Percentiles rank a stretch among this genome's conserved stretches.
Evolutionary conservation across 495 filamentous ascomycete species (phyloP).

Genomic region (Xylaria cubensis): DNA sequence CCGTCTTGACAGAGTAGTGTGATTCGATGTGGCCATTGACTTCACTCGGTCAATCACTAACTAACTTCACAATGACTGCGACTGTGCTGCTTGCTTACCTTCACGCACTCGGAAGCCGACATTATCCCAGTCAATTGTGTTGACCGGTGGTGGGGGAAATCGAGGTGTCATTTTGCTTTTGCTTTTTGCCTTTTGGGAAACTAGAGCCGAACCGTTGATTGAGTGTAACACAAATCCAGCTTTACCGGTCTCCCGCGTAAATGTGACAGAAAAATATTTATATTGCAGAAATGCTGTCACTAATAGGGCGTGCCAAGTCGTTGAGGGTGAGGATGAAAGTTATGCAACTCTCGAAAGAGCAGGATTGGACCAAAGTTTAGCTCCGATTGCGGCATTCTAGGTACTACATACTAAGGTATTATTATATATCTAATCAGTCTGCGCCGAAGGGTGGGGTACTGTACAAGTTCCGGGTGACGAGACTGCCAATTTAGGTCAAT

Average conservation of each 20-base stretch:
- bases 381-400: constrained; percentile 27
- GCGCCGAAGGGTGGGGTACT: not conserved
- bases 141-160: constrained; percentile 84
- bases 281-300: not conserved
- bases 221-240: not conserved
- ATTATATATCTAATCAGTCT: not conserved
- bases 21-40: constrained; percentile 82
- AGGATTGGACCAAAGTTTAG: not conserved
- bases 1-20: constrained; percentile 71
- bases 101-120: constrained; percentile 91
- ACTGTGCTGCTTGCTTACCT: constrained; percentile 53
- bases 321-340: not conserved
- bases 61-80: not conserved
- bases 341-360: not conserved
- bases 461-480: not conserved
- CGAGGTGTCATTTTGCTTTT: constrained; percentile 42
- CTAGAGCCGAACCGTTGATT: not conserved
- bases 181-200: constrained; percentile 11
- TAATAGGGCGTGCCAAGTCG: constrained; percentile 4
- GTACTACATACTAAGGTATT: not conserved
- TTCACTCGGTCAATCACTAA: constrained; percentile 44
- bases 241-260: not conserved
- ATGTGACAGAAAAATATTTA: not conserved
- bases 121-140: constrained; percentile 89
- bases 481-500: not conserved